Conservation (phyloP, 441 rosid genomes). For the Breynia disticha region DNA sequence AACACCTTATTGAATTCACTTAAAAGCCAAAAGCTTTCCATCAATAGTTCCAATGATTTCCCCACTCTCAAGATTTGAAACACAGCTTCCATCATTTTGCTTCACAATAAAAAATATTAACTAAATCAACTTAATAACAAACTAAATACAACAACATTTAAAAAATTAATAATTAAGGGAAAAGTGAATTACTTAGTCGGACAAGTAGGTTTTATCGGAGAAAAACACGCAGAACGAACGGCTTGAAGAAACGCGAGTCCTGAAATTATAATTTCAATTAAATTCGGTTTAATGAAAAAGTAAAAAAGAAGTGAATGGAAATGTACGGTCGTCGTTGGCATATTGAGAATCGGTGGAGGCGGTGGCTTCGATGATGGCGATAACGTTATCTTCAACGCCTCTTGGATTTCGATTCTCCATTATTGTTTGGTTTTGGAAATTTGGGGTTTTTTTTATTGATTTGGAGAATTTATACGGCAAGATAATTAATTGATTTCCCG, state of each 20-base stretch:
- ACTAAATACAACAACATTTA: neutral
- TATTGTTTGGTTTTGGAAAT: neutral
- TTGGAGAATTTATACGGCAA: too few species aligned
- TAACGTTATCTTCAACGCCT: slow-evolving; percentile 57
- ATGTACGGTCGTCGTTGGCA: slow-evolving; percentile 53
- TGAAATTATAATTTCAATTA: neutral
- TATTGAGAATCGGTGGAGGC: slow-evolving; percentile 39
- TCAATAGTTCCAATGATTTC: slow-evolving; percentile 48
- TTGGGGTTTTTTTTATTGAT: too few species aligned
- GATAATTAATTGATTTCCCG: too few species aligned
- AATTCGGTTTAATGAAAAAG: neutral
- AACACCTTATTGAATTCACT: slow-evolving; percentile 55
- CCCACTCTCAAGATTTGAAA: slow-evolving; percentile 55
- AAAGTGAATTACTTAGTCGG: slow-evolving; percentile 31
- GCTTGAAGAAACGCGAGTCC: slow-evolving; percentile 74
- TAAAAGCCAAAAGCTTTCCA: slow-evolving; percentile 67
- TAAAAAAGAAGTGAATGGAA: neutral
- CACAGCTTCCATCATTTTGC: slow-evolving; percentile 68
- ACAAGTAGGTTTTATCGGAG: slow-evolving; percentile 32
- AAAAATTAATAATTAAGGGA: neutral
- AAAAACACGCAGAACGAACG: slow-evolving; percentile 53
- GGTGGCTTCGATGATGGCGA: slow-evolving; percentile 57
- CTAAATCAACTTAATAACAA: neutral
- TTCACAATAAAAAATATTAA: slow-evolving; percentile 15
- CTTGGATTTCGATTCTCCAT: slow-evolving; percentile 20